Conservation (phyloP, 2,329 filamentous ascomycete genomes). For the Myriosclerotinia duriaeana region DNA sequence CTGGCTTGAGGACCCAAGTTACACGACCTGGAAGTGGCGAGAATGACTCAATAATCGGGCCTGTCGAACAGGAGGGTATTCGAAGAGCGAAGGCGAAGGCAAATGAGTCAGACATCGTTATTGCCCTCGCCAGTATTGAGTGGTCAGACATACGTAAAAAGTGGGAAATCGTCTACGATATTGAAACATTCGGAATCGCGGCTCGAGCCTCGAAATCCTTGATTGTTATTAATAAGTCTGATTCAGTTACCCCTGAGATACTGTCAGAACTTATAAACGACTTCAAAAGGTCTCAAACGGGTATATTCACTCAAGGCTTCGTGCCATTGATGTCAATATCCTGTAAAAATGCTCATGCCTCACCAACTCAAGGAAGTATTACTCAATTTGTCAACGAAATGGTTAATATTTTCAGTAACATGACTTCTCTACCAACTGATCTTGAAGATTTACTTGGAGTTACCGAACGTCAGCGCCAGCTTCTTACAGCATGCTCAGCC, state of each 20-base stretch:
- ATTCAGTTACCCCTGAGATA: conserved; percentile 45
- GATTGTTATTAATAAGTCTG: conserved; percentile 63
- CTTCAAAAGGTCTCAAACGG: conserved; percentile 42
- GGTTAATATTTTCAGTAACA: conserved; percentile 62
- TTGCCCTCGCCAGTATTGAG: conserved; percentile 78
- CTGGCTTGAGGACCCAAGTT: conserved; percentile 67
- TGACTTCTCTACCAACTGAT: conserved; percentile 70
- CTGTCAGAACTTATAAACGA: conserved; percentile 44
- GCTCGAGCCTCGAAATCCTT: conserved; percentile 50
- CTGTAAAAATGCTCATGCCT: conserved; percentile 58
- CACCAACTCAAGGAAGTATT: conserved; percentile 53
- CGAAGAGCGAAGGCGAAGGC: conserved; percentile 79
- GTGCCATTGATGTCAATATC: conserved; percentile 64
- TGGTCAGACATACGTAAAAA: conserved; percentile 39
- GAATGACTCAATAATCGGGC: conserved; percentile 54
- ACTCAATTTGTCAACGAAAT: conserved; percentile 53
- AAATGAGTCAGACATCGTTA: conserved; percentile 77
- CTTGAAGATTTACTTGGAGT: conserved; percentile 86
- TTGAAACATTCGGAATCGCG: conserved; percentile 56
- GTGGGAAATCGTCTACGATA: conserved; percentile 52
- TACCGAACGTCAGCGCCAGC: conserved; percentile 81
- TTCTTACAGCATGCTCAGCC: conserved; percentile 69
- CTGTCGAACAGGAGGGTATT: conserved; percentile 87
- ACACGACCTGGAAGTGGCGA: conserved; percentile 12
- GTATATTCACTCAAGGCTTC: conserved; percentile 40